Percentiles rank a stretch among this genome's conserved stretches.
Evolutionary conservation across 2,329 filamentous ascomycete genomes (phyloP).

Genomic region (Drechmeria coniospora): DNA sequence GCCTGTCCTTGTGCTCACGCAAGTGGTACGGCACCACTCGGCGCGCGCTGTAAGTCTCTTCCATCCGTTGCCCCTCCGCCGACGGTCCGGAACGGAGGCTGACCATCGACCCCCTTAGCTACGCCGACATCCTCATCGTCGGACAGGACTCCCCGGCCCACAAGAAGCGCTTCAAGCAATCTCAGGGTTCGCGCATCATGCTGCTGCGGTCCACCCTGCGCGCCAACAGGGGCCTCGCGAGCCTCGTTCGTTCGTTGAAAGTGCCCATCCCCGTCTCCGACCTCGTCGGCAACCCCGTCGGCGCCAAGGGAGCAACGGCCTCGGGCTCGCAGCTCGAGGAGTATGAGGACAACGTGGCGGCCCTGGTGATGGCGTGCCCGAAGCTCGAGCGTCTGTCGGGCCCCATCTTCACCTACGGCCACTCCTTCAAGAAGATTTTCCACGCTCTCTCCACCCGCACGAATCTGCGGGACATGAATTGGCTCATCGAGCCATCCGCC

Average conservation of each 20-base stretch:
- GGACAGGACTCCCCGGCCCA: constrained; percentile 39
- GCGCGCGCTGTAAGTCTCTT: constrained; percentile 29
- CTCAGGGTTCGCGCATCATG: constrained; percentile 35
- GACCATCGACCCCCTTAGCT: too few species aligned
- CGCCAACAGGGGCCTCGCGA: constrained; percentile 34
- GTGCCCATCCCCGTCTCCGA: constrained; percentile 29
- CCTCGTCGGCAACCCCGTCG: constrained; percentile 14
- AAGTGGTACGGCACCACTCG: constrained; percentile 37
- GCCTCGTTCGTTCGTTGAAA: constrained; percentile 40
- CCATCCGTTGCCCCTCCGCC: constrained; percentile 1
- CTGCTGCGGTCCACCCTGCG: constrained; percentile 43
- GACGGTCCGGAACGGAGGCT: constrained; percentile 1
- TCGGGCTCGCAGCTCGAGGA: constrained; percentile 25
- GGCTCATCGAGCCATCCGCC: constrained; percentile 34
- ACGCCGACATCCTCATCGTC: constrained; percentile 42
- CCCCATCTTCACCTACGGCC: constrained; percentile 36
- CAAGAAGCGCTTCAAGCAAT: constrained; percentile 41
- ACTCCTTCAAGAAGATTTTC: constrained; percentile 39
- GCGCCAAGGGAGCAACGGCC: constrained; percentile 9
- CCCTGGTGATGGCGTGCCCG: constrained; percentile 48
- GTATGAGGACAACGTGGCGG: constrained; percentile 43
- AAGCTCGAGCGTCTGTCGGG: constrained; percentile 45
- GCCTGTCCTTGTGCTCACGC: constrained; percentile 31
- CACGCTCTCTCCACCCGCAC: constrained; percentile 43
- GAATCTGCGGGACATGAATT: constrained; percentile 41